Percentiles rank a stretch among this genome's conserved stretches.
Evolutionary conservation across 306 rosid genomes (phyloP).

Genomic region (Hippophae tibetana): DNA sequence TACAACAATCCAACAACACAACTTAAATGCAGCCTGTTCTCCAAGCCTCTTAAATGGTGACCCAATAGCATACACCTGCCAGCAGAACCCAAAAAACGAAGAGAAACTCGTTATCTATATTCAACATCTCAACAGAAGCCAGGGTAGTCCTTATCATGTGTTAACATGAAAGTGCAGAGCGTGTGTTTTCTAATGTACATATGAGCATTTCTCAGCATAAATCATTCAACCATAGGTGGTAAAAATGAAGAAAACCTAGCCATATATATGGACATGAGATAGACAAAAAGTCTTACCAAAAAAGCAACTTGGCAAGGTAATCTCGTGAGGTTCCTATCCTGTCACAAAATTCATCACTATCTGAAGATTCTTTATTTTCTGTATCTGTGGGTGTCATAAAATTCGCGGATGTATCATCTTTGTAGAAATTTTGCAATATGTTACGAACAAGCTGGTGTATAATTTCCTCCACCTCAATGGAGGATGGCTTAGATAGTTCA

Average conservation of each 20-base stretch:
- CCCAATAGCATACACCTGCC: conserved; percentile 98
- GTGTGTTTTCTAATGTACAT: not conserved
- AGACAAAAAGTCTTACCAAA: conserved; percentile 55
- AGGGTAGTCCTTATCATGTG: not conserved
- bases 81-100: conserved; percentile 4
- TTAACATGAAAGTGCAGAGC: conserved; percentile 1
- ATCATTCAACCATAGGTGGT: not conserved
- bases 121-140: not conserved
- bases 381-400: conserved; percentile 28
- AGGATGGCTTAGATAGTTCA: conserved; percentile 74
- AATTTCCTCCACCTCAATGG: conserved; percentile 80
- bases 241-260: not conserved
- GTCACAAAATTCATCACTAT: conserved; percentile 37
- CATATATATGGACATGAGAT: conserved; percentile 8
- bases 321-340: conserved; percentile 65
- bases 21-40: conserved; percentile 81
- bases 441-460: conserved; percentile 77
- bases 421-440: conserved; percentile 44
- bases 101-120: conserved; percentile 1
- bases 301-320: conserved; percentile 91
- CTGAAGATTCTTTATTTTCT: conserved; percentile 29
- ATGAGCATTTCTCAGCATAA: conserved; percentile 3
- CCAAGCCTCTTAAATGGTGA: conserved; percentile 95
- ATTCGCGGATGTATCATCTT: conserved; percentile 40
- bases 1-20: conserved; percentile 85